Conservation (phyloP, 305 asterid genomes). For the Fraxinus velutina region DNA sequence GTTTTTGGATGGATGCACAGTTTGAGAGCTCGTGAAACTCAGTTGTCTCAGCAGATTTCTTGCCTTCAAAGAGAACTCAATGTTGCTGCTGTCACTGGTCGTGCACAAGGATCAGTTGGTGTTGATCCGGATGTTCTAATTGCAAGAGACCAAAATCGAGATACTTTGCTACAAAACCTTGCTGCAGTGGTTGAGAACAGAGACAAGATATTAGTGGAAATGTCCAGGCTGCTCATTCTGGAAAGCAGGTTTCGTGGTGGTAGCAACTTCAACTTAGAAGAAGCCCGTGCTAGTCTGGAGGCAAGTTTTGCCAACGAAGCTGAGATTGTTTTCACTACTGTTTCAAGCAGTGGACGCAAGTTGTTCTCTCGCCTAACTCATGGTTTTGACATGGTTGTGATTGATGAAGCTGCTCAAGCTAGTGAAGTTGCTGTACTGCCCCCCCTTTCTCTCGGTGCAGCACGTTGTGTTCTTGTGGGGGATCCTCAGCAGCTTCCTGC, state of each 20-base stretch:
- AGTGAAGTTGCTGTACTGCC: conserved; percentile 95
- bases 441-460: conserved; percentile 98
- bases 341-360: conserved; percentile 98
- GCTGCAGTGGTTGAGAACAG: conserved; percentile 94
- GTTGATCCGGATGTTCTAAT: conserved; percentile 92
- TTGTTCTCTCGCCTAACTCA: conserved; percentile 92
- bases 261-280: conserved; percentile 77
- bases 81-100: conserved; percentile 69
- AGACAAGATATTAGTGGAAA: conserved; percentile 86
- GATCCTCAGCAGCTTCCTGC: conserved; percentile 99
- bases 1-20: conserved; percentile 85
- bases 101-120: conserved; percentile 96
- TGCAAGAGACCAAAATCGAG: conserved; percentile 95
- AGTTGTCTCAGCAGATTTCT: conserved; percentile 83
- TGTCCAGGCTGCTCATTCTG: conserved; percentile 84
- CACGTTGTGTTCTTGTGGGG: conserved; percentile 98
- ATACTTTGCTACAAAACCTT: conserved; percentile 69
- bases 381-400: conserved; percentile 99
- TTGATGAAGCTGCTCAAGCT: conserved; percentile 99
- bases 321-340: conserved; percentile 93
- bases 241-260: conserved; percentile 80
- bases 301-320: conserved; percentile 99
- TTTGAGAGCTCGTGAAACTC: conserved; percentile 71
- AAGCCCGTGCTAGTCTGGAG: conserved; percentile 93
- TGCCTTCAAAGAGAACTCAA: conserved; percentile 84